Percentiles rank a stretch among this genome's conserved stretches.
Conservation (phyloP, 768 basidiomycete genomes). For the Hypsizygus marmoreus region DNA sequence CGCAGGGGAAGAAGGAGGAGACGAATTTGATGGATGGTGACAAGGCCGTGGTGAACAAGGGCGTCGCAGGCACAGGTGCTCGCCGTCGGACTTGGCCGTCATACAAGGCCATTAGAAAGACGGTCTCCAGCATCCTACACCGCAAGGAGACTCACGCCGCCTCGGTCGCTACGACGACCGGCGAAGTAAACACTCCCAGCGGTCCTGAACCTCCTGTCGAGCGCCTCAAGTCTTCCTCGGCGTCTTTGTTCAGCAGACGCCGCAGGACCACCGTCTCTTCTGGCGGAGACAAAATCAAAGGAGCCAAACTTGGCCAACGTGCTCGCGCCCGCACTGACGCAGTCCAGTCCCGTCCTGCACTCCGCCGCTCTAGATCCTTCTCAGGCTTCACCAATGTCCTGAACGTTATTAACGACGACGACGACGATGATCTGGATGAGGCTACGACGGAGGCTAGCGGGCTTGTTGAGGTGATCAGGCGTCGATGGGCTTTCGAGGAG, state of each 20-base stretch:
- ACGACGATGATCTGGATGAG: conserved; percentile 16
- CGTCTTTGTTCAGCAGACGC: conserved; percentile 9
- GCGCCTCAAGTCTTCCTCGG: conserved; percentile 14
- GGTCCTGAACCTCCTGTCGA: background rate
- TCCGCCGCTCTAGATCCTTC: conserved; percentile 20
- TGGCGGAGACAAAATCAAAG: too few relatives aligned
- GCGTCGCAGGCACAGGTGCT: background rate
- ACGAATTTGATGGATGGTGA: background rate
- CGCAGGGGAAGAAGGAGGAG: background rate
- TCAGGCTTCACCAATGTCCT: conserved; percentile 16
- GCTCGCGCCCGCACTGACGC: background rate
- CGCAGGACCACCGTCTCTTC: conserved; percentile 8
- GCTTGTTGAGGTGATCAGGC: conserved; percentile 11
- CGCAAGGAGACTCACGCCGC: conserved; percentile 6
- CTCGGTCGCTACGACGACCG: background rate
- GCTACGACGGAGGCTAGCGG: conserved; percentile 15
- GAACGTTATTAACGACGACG: conserved; percentile 9
- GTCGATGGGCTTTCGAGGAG: conserved; percentile 11
- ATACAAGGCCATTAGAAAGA: conserved; percentile 17
- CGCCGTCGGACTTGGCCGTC: conserved; percentile 15
- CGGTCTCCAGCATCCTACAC: conserved; percentile 17
- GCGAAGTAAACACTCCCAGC: background rate
- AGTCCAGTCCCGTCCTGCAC: background rate
- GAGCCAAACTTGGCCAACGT: background rate
- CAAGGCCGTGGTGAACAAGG: background rate